A percentile compares a stretch with the other conserved stretches of the same genome.
These are phyloP conservation scores for Helminthosporium solani DNA, from an alignment of 2,329 filamentous ascomycete genomes.

Conservation along the genomic window DNA sequence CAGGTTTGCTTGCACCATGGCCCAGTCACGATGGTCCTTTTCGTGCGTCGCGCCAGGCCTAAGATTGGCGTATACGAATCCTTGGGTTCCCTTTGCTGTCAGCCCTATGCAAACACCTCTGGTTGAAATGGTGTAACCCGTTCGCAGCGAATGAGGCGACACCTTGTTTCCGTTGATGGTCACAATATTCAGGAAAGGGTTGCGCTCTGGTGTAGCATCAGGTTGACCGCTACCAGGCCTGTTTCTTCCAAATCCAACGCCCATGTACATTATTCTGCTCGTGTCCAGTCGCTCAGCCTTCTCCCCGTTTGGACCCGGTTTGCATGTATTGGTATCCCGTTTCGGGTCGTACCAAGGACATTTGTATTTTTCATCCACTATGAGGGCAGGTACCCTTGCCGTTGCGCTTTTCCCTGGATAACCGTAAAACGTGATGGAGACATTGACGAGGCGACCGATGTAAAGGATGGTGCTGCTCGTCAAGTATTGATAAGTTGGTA, in stretches of 20 bases:
- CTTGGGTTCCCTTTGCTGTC: conserved; percentile 21
- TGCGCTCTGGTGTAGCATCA: conserved; percentile 29
- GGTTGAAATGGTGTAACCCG: conserved; percentile 34
- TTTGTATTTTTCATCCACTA: conserved; percentile 36
- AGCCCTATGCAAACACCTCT: conserved; percentile 33
- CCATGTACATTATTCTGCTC: conserved; percentile 39
- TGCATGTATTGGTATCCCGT: conserved; percentile 30
- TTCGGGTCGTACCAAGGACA: conserved; percentile 38
- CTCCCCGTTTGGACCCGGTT: conserved; percentile 27
- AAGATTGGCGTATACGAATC: conserved; percentile 25
- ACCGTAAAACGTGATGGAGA: conserved; percentile 31
- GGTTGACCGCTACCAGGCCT: conserved; percentile 29
- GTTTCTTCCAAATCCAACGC: conserved; percentile 40
- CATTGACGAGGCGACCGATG: conserved; percentile 30
- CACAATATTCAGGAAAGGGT: conserved; percentile 40
- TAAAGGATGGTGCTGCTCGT: conserved; percentile 39
- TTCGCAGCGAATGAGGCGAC: conserved; percentile 9
- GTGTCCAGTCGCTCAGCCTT: conserved; percentile 26
- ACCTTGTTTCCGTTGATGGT: conserved; percentile 24
- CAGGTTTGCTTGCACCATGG: conserved; percentile 37
- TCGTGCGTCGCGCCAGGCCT: conserved; percentile 29
- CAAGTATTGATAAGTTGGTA: conserved; percentile 34
- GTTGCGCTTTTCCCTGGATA: conserved; percentile 19
- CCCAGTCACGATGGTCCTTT: conserved; percentile 35
- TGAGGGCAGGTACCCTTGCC: conserved; percentile 29